phyloP scores from a whole-genome alignment of 257 asterid genomes.

The Solanum bulbocastanum region DNA sequence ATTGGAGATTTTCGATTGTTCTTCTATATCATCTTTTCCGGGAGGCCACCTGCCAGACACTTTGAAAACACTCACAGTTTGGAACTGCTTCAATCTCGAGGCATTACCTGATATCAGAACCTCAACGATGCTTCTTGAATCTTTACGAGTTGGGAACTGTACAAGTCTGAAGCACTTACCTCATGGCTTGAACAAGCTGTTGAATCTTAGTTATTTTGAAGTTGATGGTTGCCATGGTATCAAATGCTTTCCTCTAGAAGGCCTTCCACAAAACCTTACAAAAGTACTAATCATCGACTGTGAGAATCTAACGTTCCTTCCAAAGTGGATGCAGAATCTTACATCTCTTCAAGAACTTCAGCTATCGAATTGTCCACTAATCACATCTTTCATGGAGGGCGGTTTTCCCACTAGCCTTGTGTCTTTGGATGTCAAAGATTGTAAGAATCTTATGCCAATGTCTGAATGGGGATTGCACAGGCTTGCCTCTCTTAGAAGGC shows the following conservation, averaged over 20 bases:
- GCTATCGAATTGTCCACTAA: constrained; percentile 26
- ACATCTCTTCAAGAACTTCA: constrained; percentile 33
- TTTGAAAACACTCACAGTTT: constrained; percentile 28
- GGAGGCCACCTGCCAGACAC: constrained; percentile 32
- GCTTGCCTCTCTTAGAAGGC: constrained; percentile 33
- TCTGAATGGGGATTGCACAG: constrained; percentile 40
- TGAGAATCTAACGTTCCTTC: constrained; percentile 27
- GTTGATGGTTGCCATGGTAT: constrained; percentile 37
- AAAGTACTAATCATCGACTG: constrained; percentile 26
- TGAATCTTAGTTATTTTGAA: constrained; percentile 27
- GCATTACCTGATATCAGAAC: constrained; percentile 26
- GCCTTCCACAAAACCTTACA: constrained; percentile 28
- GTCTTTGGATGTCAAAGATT: constrained; percentile 27
- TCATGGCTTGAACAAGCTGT: constrained; percentile 20
- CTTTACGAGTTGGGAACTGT: constrained; percentile 36
- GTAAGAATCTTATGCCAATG: constrained; percentile 22
- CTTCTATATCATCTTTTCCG: constrained; percentile 31
- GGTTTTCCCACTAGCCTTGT: constrained; percentile 34
- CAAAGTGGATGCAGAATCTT: constrained; percentile 23
- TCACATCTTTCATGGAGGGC: constrained; percentile 25
- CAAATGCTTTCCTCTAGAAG: constrained; percentile 26
- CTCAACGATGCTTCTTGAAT: constrained; percentile 23
- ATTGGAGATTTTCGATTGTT: constrained; percentile 33
- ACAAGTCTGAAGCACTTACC: constrained; percentile 30
- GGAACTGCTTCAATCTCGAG: constrained; percentile 44